Percentiles rank a stretch among this genome's conserved stretches.
phyloP scores from a whole-genome alignment of 2,329 filamentous ascomycete species.

The Ophiostoma ulmi region DNA sequence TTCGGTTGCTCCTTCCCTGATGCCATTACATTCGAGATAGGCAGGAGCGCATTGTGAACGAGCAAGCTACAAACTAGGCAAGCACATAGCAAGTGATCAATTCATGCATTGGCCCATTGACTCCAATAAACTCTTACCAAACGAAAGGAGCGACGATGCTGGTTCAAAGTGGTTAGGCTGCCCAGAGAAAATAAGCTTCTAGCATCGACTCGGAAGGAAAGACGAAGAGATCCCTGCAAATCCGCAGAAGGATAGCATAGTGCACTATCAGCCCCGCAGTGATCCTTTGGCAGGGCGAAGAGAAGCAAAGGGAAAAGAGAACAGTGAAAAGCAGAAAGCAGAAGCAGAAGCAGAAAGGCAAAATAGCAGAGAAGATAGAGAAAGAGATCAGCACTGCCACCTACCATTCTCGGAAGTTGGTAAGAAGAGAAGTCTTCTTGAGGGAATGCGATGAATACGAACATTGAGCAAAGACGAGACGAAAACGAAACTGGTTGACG shows the following conservation, averaged over 20 bases:
- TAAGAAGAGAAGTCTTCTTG: neutral
- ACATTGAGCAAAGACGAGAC: neutral
- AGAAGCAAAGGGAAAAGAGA: no score
- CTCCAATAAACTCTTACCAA: neutral
- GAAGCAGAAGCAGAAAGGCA: neutral
- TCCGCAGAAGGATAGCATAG: slow-evolving; percentile 10
- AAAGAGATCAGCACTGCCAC: slow-evolving; percentile 10
- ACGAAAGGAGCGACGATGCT: neutral
- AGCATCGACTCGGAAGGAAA: slow-evolving; percentile 2
- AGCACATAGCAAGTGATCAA: no score
- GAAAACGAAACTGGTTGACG: neutral
- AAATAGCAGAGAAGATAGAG: neutral
- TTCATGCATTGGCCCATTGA: neutral
- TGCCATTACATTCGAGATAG: no score
- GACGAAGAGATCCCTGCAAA: neutral
- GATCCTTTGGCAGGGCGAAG: no score
- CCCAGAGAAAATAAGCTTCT: slow-evolving; percentile 11
- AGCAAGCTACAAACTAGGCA: no score
- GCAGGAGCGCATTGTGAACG: no score
- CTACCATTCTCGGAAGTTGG: slow-evolving; percentile 24
- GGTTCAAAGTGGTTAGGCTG: neutral
- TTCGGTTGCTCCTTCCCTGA: neutral
- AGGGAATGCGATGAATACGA: slow-evolving; percentile 1
- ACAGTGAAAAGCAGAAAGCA: neutral
- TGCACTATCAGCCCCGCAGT: neutral